Evolutionary conservation across 148 eudicot genomes (phyloP), one percentile per base, ranked within the genome.

Genomic region (Heliamphora exappendiculata): DNA sequence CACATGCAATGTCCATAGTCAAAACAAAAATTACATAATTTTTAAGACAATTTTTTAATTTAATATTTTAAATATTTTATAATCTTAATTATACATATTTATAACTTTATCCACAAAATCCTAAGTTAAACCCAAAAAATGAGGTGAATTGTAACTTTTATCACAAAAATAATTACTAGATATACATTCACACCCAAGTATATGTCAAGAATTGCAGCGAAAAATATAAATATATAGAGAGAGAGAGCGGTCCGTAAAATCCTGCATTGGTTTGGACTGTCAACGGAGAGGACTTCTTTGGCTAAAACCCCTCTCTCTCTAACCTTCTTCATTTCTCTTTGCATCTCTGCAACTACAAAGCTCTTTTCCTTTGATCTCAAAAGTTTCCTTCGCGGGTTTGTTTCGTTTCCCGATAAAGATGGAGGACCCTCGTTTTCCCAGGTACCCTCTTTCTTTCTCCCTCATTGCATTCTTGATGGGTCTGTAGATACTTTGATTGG

Each of bases 251-350:
- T 29, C 73, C 78, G 73, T 42, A 20, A 76, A 76, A 31, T 64
- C 28, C 55, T 76, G 74, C 73, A 76, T 55, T 76, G 60, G 54
- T 31, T 67, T 29, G 78, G 50, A 66, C 45, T 65, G 59, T 29
- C 55, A 39, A 39, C 12, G 54, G 57, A 74, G 77, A 57, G 66
- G 68, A n/a, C 26, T 33, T 37, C 13, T 36, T 58, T 42, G 50
- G 49, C 67, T 58, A 14, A 20, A 10, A 9, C 58, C 75, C 44
- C 68, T 74, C 69, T 41, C 67, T 44, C 65, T 44, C 39, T 16
- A 14, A 60, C 37, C 42, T 14, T 28, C 20, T 37, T 55, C 19
- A 20, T 50, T n/a, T n/a, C 39, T 55, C 63, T 4, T 76, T 37
- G 53, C 73, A 49, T 76, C 49, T 68, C 65, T 76, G 51, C 65